Evolutionary conservation across 148 eudicot species (phyloP).

Genomic region (Dianthus caryophyllus): DNA sequence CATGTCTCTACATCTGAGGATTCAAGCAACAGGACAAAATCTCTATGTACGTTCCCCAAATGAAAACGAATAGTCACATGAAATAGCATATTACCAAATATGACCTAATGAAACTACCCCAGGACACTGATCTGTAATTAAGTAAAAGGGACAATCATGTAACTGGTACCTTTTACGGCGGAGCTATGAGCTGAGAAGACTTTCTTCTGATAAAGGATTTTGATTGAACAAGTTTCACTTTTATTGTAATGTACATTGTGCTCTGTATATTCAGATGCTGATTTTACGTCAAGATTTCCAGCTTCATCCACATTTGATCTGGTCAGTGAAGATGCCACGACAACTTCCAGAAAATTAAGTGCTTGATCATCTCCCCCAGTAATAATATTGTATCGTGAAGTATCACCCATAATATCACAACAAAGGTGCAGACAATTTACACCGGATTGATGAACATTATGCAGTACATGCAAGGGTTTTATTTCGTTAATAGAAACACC

Average conservation of each 20-base stretch:
- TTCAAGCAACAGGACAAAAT: neutral
- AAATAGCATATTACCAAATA: conserved; percentile 1
- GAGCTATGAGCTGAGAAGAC: conserved; percentile 80
- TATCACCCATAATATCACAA: conserved; percentile 23
- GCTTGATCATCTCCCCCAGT: conserved; percentile 99
- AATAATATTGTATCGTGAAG: conserved; percentile 35
- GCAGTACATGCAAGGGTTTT: conserved; percentile 48
- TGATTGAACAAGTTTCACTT: conserved; percentile 36
- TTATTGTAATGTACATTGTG: conserved; percentile 19
- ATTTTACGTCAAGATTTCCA: conserved; percentile 15
- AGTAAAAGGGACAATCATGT: neutral
- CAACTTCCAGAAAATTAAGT: conserved; percentile 50
- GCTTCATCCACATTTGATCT: conserved; percentile 19
- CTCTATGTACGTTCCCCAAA: neutral
- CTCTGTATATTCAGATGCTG: conserved; percentile 16
- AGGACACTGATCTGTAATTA: neutral
- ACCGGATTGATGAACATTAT: conserved; percentile 85
- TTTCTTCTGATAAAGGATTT: conserved; percentile 41
- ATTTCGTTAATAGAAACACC: conserved; percentile 21
- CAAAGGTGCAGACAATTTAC: conserved; percentile 77
- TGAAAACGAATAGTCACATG: neutral
- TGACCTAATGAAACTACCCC: neutral
- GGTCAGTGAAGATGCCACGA: conserved; percentile 32
- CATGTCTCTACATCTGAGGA: conserved; percentile 1
- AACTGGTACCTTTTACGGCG: conserved; percentile 75